These are phyloP conservation scores for Fusarium graminum DNA, from an alignment of 2,329 filamentous ascomycete genomes.

Conservation along the genomic window DNA sequence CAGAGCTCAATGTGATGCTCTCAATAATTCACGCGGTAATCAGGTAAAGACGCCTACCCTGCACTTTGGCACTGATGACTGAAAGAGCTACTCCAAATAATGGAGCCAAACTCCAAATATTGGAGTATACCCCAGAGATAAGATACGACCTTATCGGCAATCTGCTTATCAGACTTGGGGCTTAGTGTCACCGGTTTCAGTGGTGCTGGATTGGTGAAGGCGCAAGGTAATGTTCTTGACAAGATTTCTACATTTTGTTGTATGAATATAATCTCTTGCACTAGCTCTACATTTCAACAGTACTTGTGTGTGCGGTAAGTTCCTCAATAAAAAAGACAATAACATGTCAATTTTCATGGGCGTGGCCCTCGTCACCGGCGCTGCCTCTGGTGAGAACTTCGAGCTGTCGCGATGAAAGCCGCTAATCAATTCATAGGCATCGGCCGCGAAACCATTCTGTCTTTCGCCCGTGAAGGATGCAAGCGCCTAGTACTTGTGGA, in stretches of 20 bases:
- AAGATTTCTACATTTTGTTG: neutral
- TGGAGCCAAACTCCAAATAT: neutral
- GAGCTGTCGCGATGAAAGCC: too few relatives aligned
- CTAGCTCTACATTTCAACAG: neutral
- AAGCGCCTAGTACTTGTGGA: conserved; percentile 6
- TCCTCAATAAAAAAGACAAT: neutral
- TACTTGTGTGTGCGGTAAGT: rapidly evolving
- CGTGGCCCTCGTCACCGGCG: conserved; percentile 27
- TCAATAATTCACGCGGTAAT: neutral
- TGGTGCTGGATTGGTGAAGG: neutral
- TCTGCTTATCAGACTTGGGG: conserved; percentile 1
- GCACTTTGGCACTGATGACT: neutral
- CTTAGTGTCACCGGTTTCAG: neutral
- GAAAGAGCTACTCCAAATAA: neutral
- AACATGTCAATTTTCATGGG: conserved; percentile 26
- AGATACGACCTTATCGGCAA: neutral
- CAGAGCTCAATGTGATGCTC: too few relatives aligned
- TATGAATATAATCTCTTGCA: neutral
- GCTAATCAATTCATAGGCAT: conserved; percentile 10
- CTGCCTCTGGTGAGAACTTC: conserved; percentile 12
- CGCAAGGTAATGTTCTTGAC: neutral
- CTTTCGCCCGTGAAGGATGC: conserved; percentile 15
- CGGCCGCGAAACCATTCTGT: conserved; percentile 11
- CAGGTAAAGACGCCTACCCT: neutral
- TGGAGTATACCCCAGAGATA: conserved; percentile 9